Base-by-base conservation (phyloP, 2,329 filamentous ascomycete genomes). In the Diaporthe ilicicola region DNA sequence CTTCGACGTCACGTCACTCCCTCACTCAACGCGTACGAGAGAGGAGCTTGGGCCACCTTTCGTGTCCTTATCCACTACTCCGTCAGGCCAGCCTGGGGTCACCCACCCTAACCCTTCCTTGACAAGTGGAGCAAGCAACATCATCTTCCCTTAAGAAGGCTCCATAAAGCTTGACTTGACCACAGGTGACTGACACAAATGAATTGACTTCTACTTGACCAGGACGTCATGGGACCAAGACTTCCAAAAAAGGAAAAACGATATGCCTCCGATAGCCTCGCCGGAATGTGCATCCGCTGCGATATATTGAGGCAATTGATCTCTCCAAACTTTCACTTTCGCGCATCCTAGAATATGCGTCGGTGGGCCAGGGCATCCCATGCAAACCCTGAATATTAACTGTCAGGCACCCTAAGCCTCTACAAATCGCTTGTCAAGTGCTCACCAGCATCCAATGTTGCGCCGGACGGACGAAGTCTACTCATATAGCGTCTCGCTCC, bases 21-120 rank as follows among this genome's bases (percentile, higher is more conserved):
- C 59, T 9, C 44, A 13, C 32, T 34, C 9, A 34, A 34, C 32
- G 4, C 32, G 9, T 9, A 64, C 59, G 59, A 42, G 59, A 24
- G 22, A 42, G 59, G 59, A 64, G 59, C 59, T 64, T 64, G 59
- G 59, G 59, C 59, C 59, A 62, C 32, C 27, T 48, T 24, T 7
- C 56, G 22, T 48, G 42, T 48, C 56, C 39, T 48, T 34, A 34
- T 22, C 42, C 39, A 39, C 56, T 39, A 62, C 42, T 46, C n/a
- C 29, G 39, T 22, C 37, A 39, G 3, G 3, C 37, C 1, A 29
- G 22, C 39, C 17, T 24, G 24, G 17, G 4, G 12, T 15, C 27
- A 4, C 8, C 1, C 17, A 44, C 56, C 56, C 56, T 62, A 46
- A 61, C 56, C 56, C 56, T 62, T 34, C 0, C 24, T n/a, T 5